These are phyloP conservation scores for Sequoia sempervirens DNA, from an alignment of 75 land plant genomes.

Conservation along the genomic window DNA sequence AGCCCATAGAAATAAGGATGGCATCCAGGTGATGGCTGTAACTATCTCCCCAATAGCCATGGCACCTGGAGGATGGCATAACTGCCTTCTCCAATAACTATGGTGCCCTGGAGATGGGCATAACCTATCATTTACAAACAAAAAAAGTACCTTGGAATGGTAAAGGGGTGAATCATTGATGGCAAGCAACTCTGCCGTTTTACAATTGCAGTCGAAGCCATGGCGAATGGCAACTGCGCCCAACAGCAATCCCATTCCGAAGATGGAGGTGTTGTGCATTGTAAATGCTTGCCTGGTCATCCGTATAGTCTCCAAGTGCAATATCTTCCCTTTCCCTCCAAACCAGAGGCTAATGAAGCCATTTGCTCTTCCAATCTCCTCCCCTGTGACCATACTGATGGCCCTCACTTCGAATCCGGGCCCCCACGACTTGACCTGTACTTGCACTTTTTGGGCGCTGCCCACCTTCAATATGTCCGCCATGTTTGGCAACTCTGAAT, in stretches of 20 bases:
- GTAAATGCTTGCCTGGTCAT: constrained; percentile 49
- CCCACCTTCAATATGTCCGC: constrained; percentile 42
- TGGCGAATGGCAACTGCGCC: constrained; percentile 80
- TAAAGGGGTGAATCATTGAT: constrained; percentile 76
- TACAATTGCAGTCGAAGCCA: constrained; percentile 70
- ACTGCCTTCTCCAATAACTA: too few species aligned
- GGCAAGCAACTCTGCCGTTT: constrained; percentile 79
- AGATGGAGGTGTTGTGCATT: constrained; percentile 59
- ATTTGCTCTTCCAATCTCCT: constrained; percentile 70
- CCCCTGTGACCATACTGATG: constrained; percentile 22
- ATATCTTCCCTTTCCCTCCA: constrained; percentile 49
- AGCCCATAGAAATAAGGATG: too few species aligned
- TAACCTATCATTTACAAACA: not conserved
- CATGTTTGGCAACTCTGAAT: constrained; percentile 39
- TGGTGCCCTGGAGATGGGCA: too few species aligned
- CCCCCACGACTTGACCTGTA: constrained; percentile 46
- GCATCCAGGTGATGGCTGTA: too few species aligned
- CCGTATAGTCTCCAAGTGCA: constrained; percentile 81
- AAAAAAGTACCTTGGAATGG: constrained; percentile 63
- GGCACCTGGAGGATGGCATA: too few species aligned
- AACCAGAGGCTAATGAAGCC: constrained; percentile 70
- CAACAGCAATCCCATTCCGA: constrained; percentile 73
- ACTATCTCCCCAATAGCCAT: too few species aligned
- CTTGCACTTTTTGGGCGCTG: constrained; percentile 28
- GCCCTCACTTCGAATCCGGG: constrained; percentile 59